Percentiles rank a stretch among this genome's conserved stretches.
phyloP scores from a whole-genome alignment of 208 protist species.

The Crithidia expoeki region DNA sequence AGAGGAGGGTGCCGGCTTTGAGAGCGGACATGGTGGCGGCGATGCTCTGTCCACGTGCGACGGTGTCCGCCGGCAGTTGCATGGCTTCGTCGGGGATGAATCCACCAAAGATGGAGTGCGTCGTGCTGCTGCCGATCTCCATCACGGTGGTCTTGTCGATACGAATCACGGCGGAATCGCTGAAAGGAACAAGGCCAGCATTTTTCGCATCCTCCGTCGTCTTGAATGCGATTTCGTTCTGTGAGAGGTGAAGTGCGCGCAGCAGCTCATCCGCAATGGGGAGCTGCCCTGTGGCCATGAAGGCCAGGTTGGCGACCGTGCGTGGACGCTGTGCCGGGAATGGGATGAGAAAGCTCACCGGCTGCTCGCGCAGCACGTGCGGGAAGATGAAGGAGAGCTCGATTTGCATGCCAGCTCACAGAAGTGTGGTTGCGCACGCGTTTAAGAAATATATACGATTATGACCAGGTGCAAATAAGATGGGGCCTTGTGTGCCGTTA shows the following conservation, averaged over 20 bases:
- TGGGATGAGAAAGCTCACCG: constrained; percentile 51
- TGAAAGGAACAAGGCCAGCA: constrained; percentile 55
- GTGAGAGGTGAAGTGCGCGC: constrained; percentile 26
- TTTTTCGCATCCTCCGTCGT: constrained; percentile 29
- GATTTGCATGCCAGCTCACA: constrained; percentile 45
- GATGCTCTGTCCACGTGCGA: constrained; percentile 22
- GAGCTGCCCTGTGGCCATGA: constrained; percentile 65
- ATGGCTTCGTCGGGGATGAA: constrained; percentile 67
- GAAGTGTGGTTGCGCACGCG: neutral
- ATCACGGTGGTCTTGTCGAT: constrained; percentile 66
- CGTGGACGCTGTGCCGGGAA: constrained; percentile 56
- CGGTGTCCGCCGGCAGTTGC: constrained; percentile 20
- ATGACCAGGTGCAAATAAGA: too few relatives aligned
- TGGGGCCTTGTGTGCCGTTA: too few relatives aligned
- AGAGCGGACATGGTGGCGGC: constrained; percentile 45
- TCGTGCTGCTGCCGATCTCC: constrained; percentile 86
- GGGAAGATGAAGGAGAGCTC: constrained; percentile 75
- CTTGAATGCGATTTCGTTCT: constrained; percentile 21
- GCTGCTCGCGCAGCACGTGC: constrained; percentile 36
- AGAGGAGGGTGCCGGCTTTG: constrained; percentile 68
- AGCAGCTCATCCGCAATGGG: constrained; percentile 44
- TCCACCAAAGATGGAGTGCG: constrained; percentile 78
- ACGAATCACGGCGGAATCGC: constrained; percentile 61
- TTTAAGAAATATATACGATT: too few relatives aligned
- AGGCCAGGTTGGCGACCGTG: constrained; percentile 68